Percentiles rank a stretch among this genome's conserved stretches.
Conservation (phyloP, 345 rosid genomes). For the Psidium guajava region DNA sequence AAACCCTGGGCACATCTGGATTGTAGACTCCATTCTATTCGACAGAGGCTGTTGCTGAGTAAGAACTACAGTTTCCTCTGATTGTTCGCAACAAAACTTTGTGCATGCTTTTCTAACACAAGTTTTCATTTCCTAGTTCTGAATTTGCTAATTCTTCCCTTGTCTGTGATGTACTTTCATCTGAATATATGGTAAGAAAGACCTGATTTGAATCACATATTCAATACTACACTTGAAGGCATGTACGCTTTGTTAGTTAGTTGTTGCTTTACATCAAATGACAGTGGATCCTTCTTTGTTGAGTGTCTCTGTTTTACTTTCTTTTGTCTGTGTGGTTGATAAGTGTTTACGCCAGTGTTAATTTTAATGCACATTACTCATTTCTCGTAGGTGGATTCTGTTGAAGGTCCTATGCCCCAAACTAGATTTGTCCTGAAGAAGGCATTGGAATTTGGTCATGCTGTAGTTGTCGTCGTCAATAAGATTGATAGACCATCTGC, state of each 20-base stretch:
- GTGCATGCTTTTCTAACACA: not conserved
- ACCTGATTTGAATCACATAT: not conserved
- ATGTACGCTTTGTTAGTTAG: not conserved
- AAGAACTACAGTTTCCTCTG: not conserved
- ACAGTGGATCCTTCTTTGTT: not conserved
- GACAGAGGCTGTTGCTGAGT: not conserved
- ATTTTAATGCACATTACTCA: not conserved
- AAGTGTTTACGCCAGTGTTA: not conserved
- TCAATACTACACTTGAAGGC: not conserved
- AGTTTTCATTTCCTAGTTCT: not conserved
- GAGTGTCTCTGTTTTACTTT: not conserved
- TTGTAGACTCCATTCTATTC: not conserved
- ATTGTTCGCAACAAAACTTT: not conserved
- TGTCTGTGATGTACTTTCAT: not conserved
- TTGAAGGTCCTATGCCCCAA: constrained; percentile 99
- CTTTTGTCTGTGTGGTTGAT: not conserved
- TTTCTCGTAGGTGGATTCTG: constrained; percentile 77
- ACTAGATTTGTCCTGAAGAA: constrained; percentile 94
- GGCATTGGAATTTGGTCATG: constrained; percentile 93
- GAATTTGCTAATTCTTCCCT: not conserved
- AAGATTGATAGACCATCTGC: constrained; percentile 96
- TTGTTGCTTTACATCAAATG: not conserved
- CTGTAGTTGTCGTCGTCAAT: constrained; percentile 94
- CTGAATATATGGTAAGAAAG: not conserved
- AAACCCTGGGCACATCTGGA: not conserved